phyloP scores from a whole-genome alignment of 2,329 filamentous ascomycete species.

The Thielaviopsis punctulata region DNA sequence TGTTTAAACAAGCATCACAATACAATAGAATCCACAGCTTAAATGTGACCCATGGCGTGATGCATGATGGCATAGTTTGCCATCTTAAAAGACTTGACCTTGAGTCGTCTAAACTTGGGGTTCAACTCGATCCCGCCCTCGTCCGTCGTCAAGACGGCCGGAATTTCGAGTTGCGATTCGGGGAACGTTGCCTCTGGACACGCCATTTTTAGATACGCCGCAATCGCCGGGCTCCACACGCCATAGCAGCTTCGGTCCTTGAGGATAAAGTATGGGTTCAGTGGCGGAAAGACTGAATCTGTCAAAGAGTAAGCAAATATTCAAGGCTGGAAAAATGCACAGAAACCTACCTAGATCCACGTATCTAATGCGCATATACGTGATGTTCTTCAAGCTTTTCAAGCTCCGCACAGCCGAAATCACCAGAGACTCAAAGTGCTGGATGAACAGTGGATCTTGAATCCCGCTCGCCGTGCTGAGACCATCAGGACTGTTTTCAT shows the following conservation, averaged over 20 bases:
- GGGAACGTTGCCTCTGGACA: conserved; percentile 42
- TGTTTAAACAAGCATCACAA: neutral
- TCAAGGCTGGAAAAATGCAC: conserved; percentile 9
- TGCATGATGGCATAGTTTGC: conserved; percentile 36
- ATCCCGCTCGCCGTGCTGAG: conserved; percentile 51
- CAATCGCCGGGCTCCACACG: conserved; percentile 54
- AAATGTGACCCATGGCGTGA: conserved; percentile 9
- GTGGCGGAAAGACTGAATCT: conserved; percentile 52
- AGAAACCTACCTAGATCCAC: conserved; percentile 45
- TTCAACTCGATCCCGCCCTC: conserved; percentile 40
- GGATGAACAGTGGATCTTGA: conserved; percentile 54
- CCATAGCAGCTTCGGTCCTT: conserved; percentile 44
- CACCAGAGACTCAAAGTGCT: conserved; percentile 52
- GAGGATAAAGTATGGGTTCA: conserved; percentile 58
- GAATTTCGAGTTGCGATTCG: conserved; percentile 47
- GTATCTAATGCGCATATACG: conserved; percentile 54
- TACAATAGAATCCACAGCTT: neutral
- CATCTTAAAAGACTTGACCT: conserved; percentile 38
- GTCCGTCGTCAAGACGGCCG: conserved; percentile 39
- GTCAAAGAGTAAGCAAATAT: conserved; percentile 9
- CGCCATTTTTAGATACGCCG: conserved; percentile 39
- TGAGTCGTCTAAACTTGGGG: conserved; percentile 35
- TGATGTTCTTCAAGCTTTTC: conserved; percentile 37
- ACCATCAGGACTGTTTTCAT: conserved; percentile 19
- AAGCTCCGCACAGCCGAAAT: conserved; percentile 44